Conservation (phyloP, 2,329 filamentous ascomycete genomes). For the Fusarium aywerte region DNA sequence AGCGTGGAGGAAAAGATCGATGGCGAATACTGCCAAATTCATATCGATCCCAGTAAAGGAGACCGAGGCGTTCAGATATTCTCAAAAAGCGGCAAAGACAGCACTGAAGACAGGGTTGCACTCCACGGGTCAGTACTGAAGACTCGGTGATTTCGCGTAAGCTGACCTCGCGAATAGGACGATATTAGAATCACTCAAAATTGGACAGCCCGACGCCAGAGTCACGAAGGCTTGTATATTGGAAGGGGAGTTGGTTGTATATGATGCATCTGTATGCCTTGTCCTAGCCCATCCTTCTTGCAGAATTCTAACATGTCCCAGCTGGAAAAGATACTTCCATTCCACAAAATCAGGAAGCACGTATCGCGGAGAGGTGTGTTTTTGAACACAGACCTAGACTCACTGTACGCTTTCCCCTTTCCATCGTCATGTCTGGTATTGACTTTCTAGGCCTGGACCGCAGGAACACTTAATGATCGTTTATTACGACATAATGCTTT, state of each 20-base stretch:
- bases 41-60: conserved; percentile 73
- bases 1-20: conserved; percentile 86
- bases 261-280: conserved; percentile 67
- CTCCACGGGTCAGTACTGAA: conserved; percentile 63
- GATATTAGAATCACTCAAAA: conserved; percentile 71
- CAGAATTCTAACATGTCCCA: conserved; percentile 43
- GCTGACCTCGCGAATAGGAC: conserved; percentile 52
- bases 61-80: conserved; percentile 77
- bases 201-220: conserved; percentile 68
- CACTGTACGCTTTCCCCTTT: conserved; percentile 60
- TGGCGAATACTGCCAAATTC: conserved; percentile 90
- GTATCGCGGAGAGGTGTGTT: conserved; percentile 77
- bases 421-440: conserved; percentile 21
- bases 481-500: conserved; percentile 67
- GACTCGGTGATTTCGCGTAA: not conserved
- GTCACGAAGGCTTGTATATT: conserved; percentile 77
- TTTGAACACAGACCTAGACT: conserved; percentile 75
- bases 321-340: conserved; percentile 73
- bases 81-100: conserved; percentile 92
- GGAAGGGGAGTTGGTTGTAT: conserved; percentile 85
- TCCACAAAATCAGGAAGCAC: conserved; percentile 85
- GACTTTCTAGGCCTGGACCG: conserved; percentile 55
- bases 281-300: not conserved
- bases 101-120: conserved; percentile 73
- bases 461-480: conserved; percentile 71